Evolutionary conservation across 1,139 yeast genomes (phyloP).

Genomic region (Sugiyamaella sp.): DNA sequence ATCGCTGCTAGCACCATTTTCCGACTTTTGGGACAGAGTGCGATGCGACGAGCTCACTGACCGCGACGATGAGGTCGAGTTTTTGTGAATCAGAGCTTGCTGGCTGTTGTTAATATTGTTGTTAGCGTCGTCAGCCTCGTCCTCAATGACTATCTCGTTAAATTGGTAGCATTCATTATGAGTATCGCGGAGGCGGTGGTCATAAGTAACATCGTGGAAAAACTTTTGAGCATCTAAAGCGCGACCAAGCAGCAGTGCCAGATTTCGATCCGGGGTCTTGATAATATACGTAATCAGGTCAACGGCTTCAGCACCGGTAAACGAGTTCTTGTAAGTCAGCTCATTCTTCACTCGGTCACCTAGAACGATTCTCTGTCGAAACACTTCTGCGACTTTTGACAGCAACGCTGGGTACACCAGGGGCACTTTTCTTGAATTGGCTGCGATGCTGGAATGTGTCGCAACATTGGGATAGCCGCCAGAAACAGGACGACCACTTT

Average conservation of each 20-base stretch:
- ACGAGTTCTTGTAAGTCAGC: conserved; percentile 91
- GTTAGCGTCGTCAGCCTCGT: conserved; percentile 18
- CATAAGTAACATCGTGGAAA: conserved; percentile 94
- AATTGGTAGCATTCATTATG: conserved; percentile 87
- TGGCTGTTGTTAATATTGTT: background rate
- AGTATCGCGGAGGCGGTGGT: conserved; percentile 88
- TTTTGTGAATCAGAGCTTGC: conserved; percentile 10
- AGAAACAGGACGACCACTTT: conserved; percentile 5
- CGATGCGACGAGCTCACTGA: conserved; percentile 9
- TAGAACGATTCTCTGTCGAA: conserved; percentile 68
- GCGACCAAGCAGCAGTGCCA: conserved; percentile 86
- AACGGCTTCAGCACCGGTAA: conserved; percentile 93
- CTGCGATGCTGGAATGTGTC: conserved; percentile 46
- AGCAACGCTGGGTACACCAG: conserved; percentile 85
- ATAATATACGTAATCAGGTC: conserved; percentile 83
- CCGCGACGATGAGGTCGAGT: conserved; percentile 8
- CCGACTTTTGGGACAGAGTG: conserved; percentile 14
- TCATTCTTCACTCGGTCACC: conserved; percentile 91
- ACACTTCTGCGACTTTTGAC: conserved; percentile 80
- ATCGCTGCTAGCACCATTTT: conserved; percentile 8
- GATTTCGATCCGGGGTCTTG: conserved; percentile 85
- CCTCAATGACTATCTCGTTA: conserved; percentile 52
- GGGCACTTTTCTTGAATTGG: conserved; percentile 57
- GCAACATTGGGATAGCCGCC: conserved; percentile 23
- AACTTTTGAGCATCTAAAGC: conserved; percentile 93